Conservation (phyloP, 2,329 filamentous ascomycete species). For the Ciborinia camelliae region DNA sequence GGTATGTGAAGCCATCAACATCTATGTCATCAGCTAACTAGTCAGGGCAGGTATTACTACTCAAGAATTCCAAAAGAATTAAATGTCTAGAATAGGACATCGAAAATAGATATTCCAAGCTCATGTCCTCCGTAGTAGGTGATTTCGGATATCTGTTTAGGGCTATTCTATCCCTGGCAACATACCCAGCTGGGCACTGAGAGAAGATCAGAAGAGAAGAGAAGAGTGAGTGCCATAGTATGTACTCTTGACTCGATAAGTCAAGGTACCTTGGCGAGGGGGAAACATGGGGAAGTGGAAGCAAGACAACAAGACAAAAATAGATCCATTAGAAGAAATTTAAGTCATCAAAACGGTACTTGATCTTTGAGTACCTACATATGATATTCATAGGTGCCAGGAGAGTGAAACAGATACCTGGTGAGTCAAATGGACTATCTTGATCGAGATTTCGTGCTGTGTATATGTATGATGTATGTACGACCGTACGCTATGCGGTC, state of each 20-base stretch:
- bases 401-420: not conserved
- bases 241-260: not conserved
- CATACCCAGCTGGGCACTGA: not conserved
- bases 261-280: not conserved
- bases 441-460: not conserved
- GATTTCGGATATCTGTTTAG: not conserved
- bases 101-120: not conserved
- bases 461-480: no score
- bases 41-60: not conserved
- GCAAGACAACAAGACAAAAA: not conserved
- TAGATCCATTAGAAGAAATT: not conserved
- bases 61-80: not conserved
- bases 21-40: not conserved
- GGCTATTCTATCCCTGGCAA: not conserved
- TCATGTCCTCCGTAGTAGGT: no score
- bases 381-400: not conserved
- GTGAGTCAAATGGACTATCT: not conserved
- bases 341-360: not conserved
- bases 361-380: not conserved
- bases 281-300: not conserved
- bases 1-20: not conserved
- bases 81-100: not conserved
- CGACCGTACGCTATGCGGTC: not conserved
- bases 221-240: no score
- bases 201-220: not conserved